These are phyloP conservation scores for Claviceps digitariae DNA, from an alignment of 2,329 filamentous ascomycete genomes.

Conservation along the genomic window DNA sequence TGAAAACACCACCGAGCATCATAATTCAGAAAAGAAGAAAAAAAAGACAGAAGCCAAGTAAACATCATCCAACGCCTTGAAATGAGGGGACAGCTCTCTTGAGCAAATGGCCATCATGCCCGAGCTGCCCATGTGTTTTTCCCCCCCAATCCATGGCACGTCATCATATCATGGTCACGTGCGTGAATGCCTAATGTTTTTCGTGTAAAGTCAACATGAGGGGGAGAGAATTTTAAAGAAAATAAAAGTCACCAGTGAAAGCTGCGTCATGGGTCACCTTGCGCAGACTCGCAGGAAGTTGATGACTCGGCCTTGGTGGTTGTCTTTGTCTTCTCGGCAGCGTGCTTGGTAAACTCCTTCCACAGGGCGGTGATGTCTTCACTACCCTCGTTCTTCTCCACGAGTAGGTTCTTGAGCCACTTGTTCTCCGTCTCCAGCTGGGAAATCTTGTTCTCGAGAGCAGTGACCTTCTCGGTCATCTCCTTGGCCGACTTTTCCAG, in stretches of 20 bases:
- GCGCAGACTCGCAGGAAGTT: slow-evolving; percentile 6
- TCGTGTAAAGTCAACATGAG: not conserved
- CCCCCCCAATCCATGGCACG: not conserved
- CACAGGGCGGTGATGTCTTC: slow-evolving; percentile 37
- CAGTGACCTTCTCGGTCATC: slow-evolving; percentile 64
- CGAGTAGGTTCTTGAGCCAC: slow-evolving; percentile 67
- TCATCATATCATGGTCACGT: slow-evolving; percentile 1
- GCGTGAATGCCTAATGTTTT: not conserved
- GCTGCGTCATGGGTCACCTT: slow-evolving; percentile 12
- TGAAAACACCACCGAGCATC: too few relatives aligned
- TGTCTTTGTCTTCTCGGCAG: slow-evolving; percentile 18
- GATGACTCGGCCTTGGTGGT: slow-evolving; percentile 12
- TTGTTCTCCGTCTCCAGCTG: slow-evolving; percentile 76
- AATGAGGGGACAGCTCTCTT: not conserved
- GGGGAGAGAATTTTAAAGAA: not conserved
- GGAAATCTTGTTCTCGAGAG: slow-evolving; percentile 58
- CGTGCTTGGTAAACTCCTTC: slow-evolving; percentile 34
- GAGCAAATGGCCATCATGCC: not conserved
- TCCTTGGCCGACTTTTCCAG: slow-evolving; percentile 73
- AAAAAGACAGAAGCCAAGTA: not conserved
- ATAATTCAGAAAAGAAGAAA: too few relatives aligned
- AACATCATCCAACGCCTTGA: not conserved
- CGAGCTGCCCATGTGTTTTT: not conserved
- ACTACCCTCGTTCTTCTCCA: slow-evolving; percentile 62
- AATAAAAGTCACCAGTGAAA: not conserved